phyloP scores from a whole-genome alignment of 208 protist genomes.

The Wallacemonas sp. region DNA sequence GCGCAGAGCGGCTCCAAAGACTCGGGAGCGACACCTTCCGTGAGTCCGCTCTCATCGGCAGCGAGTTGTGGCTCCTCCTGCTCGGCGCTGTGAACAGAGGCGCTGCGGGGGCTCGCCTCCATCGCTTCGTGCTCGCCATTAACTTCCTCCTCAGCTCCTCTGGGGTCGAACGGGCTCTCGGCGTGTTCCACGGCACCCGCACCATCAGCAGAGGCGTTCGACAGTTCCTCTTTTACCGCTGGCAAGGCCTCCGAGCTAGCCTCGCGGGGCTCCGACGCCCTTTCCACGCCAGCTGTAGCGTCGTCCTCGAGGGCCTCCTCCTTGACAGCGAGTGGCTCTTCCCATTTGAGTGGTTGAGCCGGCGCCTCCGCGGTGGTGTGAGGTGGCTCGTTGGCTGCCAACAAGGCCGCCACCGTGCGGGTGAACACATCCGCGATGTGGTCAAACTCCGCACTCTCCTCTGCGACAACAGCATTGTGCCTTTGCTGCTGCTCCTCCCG shows the following conservation, averaged over 20 bases:
- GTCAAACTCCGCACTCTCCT: background rate
- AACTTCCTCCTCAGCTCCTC: slow-evolving; percentile 3
- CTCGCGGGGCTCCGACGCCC: too few relatives aligned
- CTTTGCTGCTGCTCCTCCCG: background rate
- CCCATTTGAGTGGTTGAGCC: background rate
- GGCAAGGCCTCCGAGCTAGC: too few relatives aligned
- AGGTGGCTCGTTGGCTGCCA: background rate
- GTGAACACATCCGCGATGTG: background rate
- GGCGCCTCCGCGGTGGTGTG: background rate
- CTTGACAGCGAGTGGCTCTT: background rate
- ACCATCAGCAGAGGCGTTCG: too few relatives aligned
- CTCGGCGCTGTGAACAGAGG: too few relatives aligned
- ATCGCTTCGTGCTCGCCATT: background rate
- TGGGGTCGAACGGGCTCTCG: too few relatives aligned
- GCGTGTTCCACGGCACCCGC: too few relatives aligned
- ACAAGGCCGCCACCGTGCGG: background rate
- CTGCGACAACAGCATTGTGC: background rate
- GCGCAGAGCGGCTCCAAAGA: too few relatives aligned
- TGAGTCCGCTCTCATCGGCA: too few relatives aligned
- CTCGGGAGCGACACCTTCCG: too few relatives aligned
- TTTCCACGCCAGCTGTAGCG: background rate
- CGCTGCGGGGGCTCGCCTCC: too few relatives aligned
- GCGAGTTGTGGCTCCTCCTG: too few relatives aligned
- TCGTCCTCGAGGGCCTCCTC: background rate
- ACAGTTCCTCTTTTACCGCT: too few relatives aligned